Percentiles rank a stretch among this genome's conserved stretches.
These are phyloP conservation scores for Pseudocercospora eumusae DNA, from an alignment of 2,329 filamentous ascomycete genomes.

Conservation along the genomic window DNA sequence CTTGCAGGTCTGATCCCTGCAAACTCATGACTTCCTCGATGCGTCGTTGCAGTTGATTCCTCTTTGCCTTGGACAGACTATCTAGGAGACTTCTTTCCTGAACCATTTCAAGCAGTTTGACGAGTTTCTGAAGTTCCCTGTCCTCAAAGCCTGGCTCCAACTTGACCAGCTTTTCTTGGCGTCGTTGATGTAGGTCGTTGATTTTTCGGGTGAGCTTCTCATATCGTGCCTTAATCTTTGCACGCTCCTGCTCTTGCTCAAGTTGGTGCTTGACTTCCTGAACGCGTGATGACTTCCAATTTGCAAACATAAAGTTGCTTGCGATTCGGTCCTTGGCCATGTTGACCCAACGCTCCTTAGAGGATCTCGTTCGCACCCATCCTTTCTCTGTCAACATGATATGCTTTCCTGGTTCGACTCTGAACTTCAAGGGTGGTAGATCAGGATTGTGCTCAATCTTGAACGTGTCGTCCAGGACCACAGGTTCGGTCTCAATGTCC, in stretches of 20 bases:
- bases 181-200: not conserved
- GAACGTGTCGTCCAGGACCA: slow-evolving; percentile 35
- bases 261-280: slow-evolving; percentile 11
- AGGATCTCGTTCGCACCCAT: slow-evolving; percentile 35
- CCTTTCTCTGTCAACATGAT: slow-evolving; percentile 35
- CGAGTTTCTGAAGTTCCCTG: not conserved
- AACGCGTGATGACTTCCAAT: slow-evolving; percentile 21
- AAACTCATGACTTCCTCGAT: not conserved
- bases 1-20: not conserved
- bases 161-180: too few species aligned
- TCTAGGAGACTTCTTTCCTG: not conserved
- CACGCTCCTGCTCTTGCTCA: slow-evolving; percentile 7
- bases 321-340: slow-evolving; percentile 32
- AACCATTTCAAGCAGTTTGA: not conserved
- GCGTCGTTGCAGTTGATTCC: not conserved
- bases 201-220: not conserved
- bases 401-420: slow-evolving; percentile 36
- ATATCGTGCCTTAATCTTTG: not conserved
- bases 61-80: not conserved
- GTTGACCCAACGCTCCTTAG: slow-evolving; percentile 18
- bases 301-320: slow-evolving; percentile 12
- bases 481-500: slow-evolving; percentile 26
- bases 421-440: slow-evolving; percentile 35
- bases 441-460: slow-evolving; percentile 31
- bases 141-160: not conserved